Percentiles rank a stretch among this genome's conserved stretches.
phyloP scores from a whole-genome alignment of 352 stramenopile species.

The Pythium aristosporum region DNA sequence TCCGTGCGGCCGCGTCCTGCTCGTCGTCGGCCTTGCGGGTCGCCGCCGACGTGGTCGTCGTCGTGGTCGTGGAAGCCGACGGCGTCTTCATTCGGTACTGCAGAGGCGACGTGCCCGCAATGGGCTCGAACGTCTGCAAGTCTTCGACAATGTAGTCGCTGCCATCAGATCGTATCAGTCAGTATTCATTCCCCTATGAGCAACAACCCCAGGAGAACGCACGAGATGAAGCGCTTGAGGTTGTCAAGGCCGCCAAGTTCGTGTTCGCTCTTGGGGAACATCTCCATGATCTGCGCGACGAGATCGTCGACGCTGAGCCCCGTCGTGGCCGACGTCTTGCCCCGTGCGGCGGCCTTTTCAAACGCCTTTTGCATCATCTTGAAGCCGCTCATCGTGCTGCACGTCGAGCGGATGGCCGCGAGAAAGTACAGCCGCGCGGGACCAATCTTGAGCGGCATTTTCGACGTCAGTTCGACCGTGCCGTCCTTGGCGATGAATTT shows the following conservation, averaged over 20 bases:
- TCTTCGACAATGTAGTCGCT: conserved; percentile 39
- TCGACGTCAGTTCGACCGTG: conserved; percentile 61
- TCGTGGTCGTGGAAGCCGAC: not conserved
- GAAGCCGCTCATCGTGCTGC: conserved; percentile 80
- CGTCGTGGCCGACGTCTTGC: conserved; percentile 32
- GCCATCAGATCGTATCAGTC: not conserved
- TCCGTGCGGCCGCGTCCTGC: conserved; percentile 12
- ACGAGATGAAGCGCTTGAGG: conserved; percentile 66
- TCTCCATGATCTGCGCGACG: conserved; percentile 70
- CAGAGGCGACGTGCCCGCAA: conserved; percentile 19
- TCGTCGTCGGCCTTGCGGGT: conserved; percentile 1
- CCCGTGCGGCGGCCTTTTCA: conserved; percentile 61
- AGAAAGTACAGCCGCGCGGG: conserved; percentile 77
- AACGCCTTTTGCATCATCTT: conserved; percentile 83
- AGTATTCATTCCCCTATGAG: not conserved
- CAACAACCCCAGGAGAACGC: conserved; percentile 13
- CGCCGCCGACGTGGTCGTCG: not conserved
- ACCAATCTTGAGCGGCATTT: conserved; percentile 81
- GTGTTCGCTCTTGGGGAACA: conserved; percentile 68
- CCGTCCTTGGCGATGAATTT: conserved; percentile 73
- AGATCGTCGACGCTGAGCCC: conserved; percentile 52
- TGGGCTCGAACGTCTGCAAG: conserved; percentile 35
- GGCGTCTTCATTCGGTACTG: conserved; percentile 31
- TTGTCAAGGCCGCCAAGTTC: conserved; percentile 77
- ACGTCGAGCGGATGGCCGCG: conserved; percentile 61